These are phyloP conservation scores for Phytophthora podocarpi DNA, from an alignment of 352 stramenopile species.

Conservation along the genomic window DNA sequence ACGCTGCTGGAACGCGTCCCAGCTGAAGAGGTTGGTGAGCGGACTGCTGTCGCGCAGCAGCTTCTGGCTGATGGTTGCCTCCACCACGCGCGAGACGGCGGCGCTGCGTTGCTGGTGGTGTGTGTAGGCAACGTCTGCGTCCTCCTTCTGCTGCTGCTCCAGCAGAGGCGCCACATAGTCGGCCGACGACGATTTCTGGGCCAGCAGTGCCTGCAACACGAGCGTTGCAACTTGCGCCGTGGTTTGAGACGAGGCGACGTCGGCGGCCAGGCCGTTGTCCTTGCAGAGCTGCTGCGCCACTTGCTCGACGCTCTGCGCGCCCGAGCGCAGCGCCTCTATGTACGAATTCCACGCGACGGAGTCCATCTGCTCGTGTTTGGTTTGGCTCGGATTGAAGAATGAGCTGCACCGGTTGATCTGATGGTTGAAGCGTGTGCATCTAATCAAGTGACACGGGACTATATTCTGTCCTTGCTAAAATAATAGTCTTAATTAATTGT, in stretches of 20 bases:
- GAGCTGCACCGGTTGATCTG: not conserved
- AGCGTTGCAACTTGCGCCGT: slow-evolving; percentile 33
- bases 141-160: slow-evolving; percentile 39
- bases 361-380: too few species aligned
- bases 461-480: too few species aligned
- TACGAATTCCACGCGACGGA: slow-evolving; percentile 32
- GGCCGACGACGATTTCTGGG: slow-evolving; percentile 5
- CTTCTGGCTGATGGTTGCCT: slow-evolving; percentile 50
- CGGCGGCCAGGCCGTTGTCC: slow-evolving; percentile 27
- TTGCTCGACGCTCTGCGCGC: slow-evolving; percentile 19
- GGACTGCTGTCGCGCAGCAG: slow-evolving; percentile 62
- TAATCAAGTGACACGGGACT: slow-evolving; percentile 20
- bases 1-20: slow-evolving; percentile 62
- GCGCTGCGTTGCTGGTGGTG: slow-evolving; percentile 42
- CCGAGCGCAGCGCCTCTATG: slow-evolving; percentile 23
- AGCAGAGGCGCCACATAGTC: slow-evolving; percentile 60
- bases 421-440: slow-evolving; percentile 17
- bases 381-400: not conserved
- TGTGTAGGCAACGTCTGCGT: slow-evolving; percentile 24
- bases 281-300: slow-evolving; percentile 38
- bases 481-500: too few species aligned
- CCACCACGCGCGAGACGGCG: slow-evolving; percentile 49
- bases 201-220: slow-evolving; percentile 37
- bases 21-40: slow-evolving; percentile 69
- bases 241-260: slow-evolving; percentile 15